A percentile compares a stretch with the other conserved stretches of the same genome.
These are phyloP conservation scores for Ceratocystiopsis minuta DNA, from an alignment of 2,329 filamentous ascomycete species.

Conservation along the genomic window DNA sequence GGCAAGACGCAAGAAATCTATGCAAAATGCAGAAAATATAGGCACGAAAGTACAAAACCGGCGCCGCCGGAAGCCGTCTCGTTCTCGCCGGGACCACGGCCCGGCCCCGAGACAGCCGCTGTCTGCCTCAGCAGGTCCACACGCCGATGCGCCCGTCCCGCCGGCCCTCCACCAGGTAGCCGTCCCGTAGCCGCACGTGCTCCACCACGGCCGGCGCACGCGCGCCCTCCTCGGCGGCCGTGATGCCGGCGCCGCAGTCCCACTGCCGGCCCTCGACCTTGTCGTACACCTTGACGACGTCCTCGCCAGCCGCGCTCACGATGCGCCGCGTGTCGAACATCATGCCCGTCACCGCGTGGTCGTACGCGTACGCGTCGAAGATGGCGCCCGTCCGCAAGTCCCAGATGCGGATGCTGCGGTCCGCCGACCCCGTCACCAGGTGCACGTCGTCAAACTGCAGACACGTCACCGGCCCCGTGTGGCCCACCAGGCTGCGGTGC, in stretches of 20 bases:
- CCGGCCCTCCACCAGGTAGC: constrained; percentile 81
- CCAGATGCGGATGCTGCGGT: constrained; percentile 94
- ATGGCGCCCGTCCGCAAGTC: constrained; percentile 92
- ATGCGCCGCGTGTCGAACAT: constrained; percentile 90
- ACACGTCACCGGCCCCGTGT: constrained; percentile 85
- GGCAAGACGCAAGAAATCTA: background rate
- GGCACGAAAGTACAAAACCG: background rate
- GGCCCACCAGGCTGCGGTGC: constrained; percentile 86
- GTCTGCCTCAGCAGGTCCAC: constrained; percentile 50
- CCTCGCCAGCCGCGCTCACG: constrained; percentile 74
- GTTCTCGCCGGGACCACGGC: no score
- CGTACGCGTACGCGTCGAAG: constrained; percentile 89
- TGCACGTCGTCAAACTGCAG: constrained; percentile 94
- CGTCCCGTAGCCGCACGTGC: constrained; percentile 77
- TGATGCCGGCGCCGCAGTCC: constrained; percentile 79
- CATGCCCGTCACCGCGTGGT: constrained; percentile 82
- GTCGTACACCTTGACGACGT: constrained; percentile 95
- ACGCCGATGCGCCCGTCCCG: constrained; percentile 76
- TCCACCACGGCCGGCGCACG: constrained; percentile 51
- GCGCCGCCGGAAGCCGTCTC: no score
- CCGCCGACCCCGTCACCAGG: constrained; percentile 78
- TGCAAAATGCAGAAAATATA: background rate
- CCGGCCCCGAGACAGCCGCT: background rate
- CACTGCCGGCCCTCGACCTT: constrained; percentile 91
- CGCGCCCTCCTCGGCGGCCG: constrained; percentile 46